Base-by-base conservation (phyloP, 179 eudicot species). In the Sideroxylon spinosum region DNA sequence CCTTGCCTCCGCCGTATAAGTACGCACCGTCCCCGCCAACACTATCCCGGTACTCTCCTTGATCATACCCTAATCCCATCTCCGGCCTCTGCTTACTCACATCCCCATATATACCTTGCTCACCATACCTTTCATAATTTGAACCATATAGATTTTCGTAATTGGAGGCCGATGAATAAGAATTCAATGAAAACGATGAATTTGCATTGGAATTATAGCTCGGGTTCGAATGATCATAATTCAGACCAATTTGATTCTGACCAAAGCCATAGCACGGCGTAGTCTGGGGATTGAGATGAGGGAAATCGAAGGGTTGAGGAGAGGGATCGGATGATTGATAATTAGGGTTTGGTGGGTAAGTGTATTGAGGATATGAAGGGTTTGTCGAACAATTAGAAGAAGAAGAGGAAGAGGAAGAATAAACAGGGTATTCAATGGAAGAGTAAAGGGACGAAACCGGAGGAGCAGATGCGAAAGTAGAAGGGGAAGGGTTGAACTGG, bases 381-480 rank as follows among this genome's bases (percentile, higher is more conserved):
- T 14, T 37, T 29, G 53, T n/a, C 0, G 32, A 13, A 25, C 20
- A 74, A 3, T 12, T 29, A 29, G 66, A 2, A 68, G 78, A 10
- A 26, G 78, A 63, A 63, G 78, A 63, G 48, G 78, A 49, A 32
- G 13, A 28, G 32, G 87, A 52, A 52, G 56, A 52, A 52, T 85
- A 85, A 71, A 67, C 82, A 8, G 84, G 74, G 80, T 81, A 82
- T 82, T 89, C 88, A 68, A 88, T 53, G 68, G 90, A 72, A 50
- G 86, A 67, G 67, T 76, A 77, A 0, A 61, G 70, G 71, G 91
- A 71, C 0, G 88, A 74, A n/a, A 84, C 87, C 4, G 96, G 96
- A 44, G 95, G 97, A 57, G 97, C 93, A 64, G 97, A 92, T 62
- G 97, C 93, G 71, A 78, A 80, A 13, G 88, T 44, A 10, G 85